A percentile compares a stretch with the other conserved stretches of the same genome.
These are phyloP conservation scores for Fusarium camptoceras DNA, from an alignment of 2,329 filamentous ascomycete genomes.

Conservation along the genomic window DNA sequence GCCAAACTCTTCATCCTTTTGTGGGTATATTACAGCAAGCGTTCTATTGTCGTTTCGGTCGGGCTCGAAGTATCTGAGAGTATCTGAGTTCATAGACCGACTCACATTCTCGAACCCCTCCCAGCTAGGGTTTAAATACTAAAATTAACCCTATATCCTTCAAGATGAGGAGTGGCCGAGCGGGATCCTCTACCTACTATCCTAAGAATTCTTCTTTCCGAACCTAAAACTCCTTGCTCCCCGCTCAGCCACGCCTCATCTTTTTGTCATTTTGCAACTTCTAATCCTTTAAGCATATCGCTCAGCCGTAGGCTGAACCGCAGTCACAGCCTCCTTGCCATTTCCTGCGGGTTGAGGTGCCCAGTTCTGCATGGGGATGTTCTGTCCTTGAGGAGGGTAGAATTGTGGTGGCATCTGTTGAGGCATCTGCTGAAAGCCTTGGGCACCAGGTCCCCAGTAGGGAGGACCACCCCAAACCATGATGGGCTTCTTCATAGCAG, in stretches of 20 bases:
- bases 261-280: background rate
- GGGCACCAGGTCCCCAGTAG: slow-evolving; percentile 47
- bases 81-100: background rate
- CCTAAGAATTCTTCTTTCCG: background rate
- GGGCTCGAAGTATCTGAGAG: background rate
- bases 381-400: slow-evolving; percentile 31
- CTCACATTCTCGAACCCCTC: background rate
- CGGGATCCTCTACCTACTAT: background rate
- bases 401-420: slow-evolving; percentile 8
- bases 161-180: background rate
- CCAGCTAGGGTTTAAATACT: background rate
- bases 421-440: slow-evolving; percentile 50
- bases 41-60: background rate
- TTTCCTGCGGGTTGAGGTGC: slow-evolving; percentile 13
- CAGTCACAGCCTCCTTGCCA: slow-evolving; percentile 18
- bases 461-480: slow-evolving; percentile 44
- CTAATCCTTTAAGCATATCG: slow-evolving; percentile 26
- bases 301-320: slow-evolving; percentile 5
- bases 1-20: background rate
- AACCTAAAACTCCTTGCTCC: background rate
- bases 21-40: background rate
- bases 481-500: slow-evolving; percentile 36
- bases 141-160: background rate
- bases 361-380: slow-evolving; percentile 39
- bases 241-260: background rate